Evolutionary conservation across 805 yeast genomes (phyloP), one percentile per base, ranked within the genome.

Genomic region (Teunomyces lycoperdinae): DNA sequence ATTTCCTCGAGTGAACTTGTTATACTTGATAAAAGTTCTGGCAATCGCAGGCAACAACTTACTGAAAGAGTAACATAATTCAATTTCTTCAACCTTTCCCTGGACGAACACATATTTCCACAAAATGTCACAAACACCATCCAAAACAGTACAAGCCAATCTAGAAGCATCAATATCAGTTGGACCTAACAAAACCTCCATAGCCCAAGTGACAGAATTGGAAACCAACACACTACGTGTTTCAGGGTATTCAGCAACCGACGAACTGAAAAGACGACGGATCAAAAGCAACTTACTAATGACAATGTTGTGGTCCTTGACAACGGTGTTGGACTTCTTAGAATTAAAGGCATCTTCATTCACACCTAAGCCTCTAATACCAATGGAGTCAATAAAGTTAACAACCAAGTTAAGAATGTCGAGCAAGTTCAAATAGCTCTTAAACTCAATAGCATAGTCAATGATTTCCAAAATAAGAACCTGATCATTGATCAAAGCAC

Each of bases 281-380:
- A 85, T 69, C 50, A 89, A 70, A 29, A 86, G 63, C 49, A 87
- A 68, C 58, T 85, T 85, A 10, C 81, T 71, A 35, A 82, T 73
- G 34, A 81, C 69, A 33, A 81, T 67, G 51, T 73, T 76, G 53
- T 83, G 81, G 45, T 83, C 83, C 49, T 80, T 79, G 14, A 72
- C 61, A 49, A 73, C 78, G 33, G 62, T 42, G 9, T 55, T 51
- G 5, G 50, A 46, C 50, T 51, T 54, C 42, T 58, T 58, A 13
- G 45, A 36, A 31, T 50, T 50, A 46, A 50, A 50, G 11, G 34
- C 43, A 24, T 66, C 74, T 42, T 68, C 73, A 44, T 76, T 64
- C 9, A 73, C 66, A 6, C 81, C 80, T 35, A 81, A 61, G 3
- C 85, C 87, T 56, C 84, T 66, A n/a, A 68, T 63, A 2, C 86